phyloP scores from a whole-genome alignment of 306 rosid species.

The Canavalia gladiata region DNA sequence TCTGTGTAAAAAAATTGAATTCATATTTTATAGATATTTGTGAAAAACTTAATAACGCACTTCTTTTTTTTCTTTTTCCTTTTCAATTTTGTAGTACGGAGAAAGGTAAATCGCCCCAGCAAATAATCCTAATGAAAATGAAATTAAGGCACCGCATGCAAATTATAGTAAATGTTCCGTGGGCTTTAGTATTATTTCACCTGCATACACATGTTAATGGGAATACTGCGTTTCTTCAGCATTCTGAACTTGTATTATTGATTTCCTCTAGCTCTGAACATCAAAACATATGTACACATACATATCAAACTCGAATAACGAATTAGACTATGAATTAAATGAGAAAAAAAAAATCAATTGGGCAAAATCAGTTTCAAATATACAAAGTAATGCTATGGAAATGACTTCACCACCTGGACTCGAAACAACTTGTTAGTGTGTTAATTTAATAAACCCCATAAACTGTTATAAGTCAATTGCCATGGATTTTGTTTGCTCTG shows the following conservation, averaged over 20 bases:
- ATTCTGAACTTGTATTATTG: not conserved
- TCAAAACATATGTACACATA: not conserved
- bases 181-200: not conserved
- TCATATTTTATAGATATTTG: no score
- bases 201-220: not conserved
- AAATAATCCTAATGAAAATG: not conserved
- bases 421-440: constrained; percentile 38
- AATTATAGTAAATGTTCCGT: not conserved
- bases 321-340: constrained; percentile 32
- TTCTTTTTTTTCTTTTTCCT: not conserved
- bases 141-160: not conserved
- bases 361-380: constrained; percentile 46
- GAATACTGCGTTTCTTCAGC: constrained; percentile 14
- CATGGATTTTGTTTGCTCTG: constrained; percentile 36
- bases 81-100: not conserved
- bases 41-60: not conserved
- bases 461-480: constrained; percentile 38
- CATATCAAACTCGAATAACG: constrained; percentile 9
- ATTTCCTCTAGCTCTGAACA: not conserved
- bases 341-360: constrained; percentile 29
- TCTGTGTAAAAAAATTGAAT: not conserved
- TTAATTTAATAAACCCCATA: constrained; percentile 43
- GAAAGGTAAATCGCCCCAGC: not conserved
- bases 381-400: constrained; percentile 44
- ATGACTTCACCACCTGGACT: constrained; percentile 35